These are phyloP conservation scores for Hypoxylon sp. DNA, from an alignment of 2,329 filamentous ascomycete genomes.

Conservation along the genomic window DNA sequence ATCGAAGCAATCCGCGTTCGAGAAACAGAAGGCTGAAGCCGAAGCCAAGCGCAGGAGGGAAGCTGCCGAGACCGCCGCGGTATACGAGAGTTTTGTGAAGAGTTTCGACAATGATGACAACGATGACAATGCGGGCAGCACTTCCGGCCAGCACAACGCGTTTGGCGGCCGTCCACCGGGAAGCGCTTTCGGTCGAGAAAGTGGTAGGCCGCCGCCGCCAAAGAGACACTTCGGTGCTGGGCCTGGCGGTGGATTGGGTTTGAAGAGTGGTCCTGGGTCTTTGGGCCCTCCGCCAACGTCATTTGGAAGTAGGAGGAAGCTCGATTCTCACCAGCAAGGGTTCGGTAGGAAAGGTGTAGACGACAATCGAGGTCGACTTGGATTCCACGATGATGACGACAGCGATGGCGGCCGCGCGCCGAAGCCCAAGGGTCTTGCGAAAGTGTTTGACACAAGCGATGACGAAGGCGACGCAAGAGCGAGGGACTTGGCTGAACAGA, in stretches of 20 bases:
- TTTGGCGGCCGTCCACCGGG: constrained; percentile 40
- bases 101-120: constrained; percentile 75
- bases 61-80: constrained; percentile 87
- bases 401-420: constrained; percentile 38
- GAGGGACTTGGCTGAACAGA: constrained; percentile 66
- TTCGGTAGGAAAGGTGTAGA: constrained; percentile 51
- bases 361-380: constrained; percentile 52
- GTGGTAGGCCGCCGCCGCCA: constrained; percentile 51
- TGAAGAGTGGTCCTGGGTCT: constrained; percentile 73
- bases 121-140: constrained; percentile 47
- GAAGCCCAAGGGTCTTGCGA: constrained; percentile 72
- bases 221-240: constrained; percentile 76
- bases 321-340: constrained; percentile 59
- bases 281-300: constrained; percentile 65
- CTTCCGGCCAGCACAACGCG: constrained; percentile 27
- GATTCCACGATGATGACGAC: constrained; percentile 56
- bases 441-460: constrained; percentile 78
- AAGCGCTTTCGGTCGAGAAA: constrained; percentile 46
- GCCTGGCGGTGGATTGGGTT: constrained; percentile 61
- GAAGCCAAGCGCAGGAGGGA: constrained; percentile 89
- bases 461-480: constrained; percentile 64
- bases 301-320: constrained; percentile 67
- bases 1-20: constrained; percentile 87
- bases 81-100: constrained; percentile 89
- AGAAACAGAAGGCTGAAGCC: constrained; percentile 88